Evolutionary conservation across 306 rosid genomes (phyloP), one percentile per base, ranked within the genome.

Genomic region (Carpinus fangiana): DNA sequence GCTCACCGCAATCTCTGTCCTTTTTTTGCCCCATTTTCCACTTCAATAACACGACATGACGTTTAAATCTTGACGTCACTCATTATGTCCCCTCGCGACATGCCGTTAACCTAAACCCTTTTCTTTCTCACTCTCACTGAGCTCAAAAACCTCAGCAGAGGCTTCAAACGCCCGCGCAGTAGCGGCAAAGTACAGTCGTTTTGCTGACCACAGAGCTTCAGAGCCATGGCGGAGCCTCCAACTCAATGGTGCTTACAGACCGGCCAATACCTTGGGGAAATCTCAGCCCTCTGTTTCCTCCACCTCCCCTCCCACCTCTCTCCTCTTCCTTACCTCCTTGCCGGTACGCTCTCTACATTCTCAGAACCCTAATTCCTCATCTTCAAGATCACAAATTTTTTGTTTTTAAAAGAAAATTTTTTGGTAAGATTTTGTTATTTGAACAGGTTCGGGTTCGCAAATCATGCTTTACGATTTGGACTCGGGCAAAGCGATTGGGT

Each of bases 281-380:
- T 95, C 65, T 95, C 99, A 6, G 98, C 99, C 34, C 96, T 93
- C 56, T 90, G 89, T 77, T 90, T 94, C 79, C 93, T 94, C 55
- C 91, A 81, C 76, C 72, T 86, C 41, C 96, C 94, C 64, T 57
- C 80, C 51, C 80, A 85, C 17, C 77, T 82, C 38, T 79, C 92
- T 23, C 56, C 89, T 79, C 90, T 86, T 34, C 99, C 98, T 76
- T 75, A 84, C 72, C 96, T 93, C 0, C 89, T 91, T 13, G 93
- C 94, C 0, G 99, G 97, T 91, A 80, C 16, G 50, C 3, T 46
- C 8, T 73, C 56, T 1, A 23, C 46, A 17, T 80, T 26, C 52
- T 53, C 51, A 23, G 17, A 10, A 57, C 75, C 52, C 12, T 10
- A 11, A 50, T 73, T 55, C 18, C n/a, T 26, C 70, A 2, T 21